A percentile compares a stretch with the other conserved stretches of the same genome.
phyloP scores from a whole-genome alignment of 805 yeast genomes.

The Saturnispora serradocipensis region DNA sequence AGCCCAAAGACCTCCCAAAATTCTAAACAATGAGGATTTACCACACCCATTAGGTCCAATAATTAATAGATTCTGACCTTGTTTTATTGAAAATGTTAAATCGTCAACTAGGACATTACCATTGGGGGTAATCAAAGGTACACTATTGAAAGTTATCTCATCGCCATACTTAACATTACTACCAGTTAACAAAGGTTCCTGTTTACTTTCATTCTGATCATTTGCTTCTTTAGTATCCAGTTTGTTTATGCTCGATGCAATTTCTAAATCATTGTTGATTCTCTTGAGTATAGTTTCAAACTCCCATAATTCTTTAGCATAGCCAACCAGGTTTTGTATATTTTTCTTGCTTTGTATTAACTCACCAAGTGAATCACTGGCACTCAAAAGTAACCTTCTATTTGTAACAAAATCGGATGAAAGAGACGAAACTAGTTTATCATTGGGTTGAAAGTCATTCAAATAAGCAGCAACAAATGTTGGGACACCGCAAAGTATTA shows the following conservation, averaged over 20 bases:
- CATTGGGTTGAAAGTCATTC: constrained; percentile 37
- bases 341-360: constrained; percentile 78
- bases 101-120: constrained; percentile 62
- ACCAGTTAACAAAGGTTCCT: constrained; percentile 24
- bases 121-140: constrained; percentile 81
- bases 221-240: not conserved
- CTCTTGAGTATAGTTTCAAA: constrained; percentile 56
- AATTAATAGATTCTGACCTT: constrained; percentile 77
- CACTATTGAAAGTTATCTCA: constrained; percentile 60
- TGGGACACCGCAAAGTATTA: constrained; percentile 80
- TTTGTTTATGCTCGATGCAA: constrained; percentile 11
- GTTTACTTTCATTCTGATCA: not conserved
- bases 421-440: constrained; percentile 26
- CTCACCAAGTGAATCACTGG: constrained; percentile 82
- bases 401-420: constrained; percentile 87
- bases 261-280: constrained; percentile 27
- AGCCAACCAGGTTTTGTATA: constrained; percentile 75
- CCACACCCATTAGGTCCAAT: constrained; percentile 98
- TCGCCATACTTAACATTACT: constrained; percentile 37
- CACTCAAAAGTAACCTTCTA: constrained; percentile 71
- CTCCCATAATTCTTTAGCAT: constrained; percentile 62
- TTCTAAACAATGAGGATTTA: constrained; percentile 82
- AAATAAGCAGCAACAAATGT: constrained; percentile 42
- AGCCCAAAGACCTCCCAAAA: constrained; percentile 93
- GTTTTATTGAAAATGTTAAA: constrained; percentile 61